Base-by-base conservation (phyloP, 192 early-diverging fungal genomes). In the Linnemannia schmuckeri region DNA sequence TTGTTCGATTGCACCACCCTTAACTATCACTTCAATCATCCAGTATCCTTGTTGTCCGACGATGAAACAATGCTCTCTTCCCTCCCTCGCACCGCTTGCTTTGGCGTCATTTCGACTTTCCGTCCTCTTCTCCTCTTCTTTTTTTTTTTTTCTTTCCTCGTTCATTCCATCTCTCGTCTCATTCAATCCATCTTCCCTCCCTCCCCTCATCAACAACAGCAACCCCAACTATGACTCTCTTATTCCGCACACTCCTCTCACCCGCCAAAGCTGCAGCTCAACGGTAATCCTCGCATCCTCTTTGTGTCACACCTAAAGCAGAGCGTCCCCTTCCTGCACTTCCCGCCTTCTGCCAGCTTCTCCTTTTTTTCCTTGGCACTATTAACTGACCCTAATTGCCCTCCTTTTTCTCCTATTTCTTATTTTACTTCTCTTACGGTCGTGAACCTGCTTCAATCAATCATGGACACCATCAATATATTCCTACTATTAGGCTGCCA, bases 231-330 rank as follows among this genome's bases (percentile, higher is more conserved):
- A 52, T 75, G 7, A 54, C 72, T 12, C 42, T 66, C 61, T 61
- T 81, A 66, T 33, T 66, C 38, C 79, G 79, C 74, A 75, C 66
- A 55, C 38, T 82, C 13, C 41, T 76, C n/a, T 82, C 74, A 63
- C 74, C 80, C 22, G 46, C 66, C 46, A 76, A 44, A 41, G 80
- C 69, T 69, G 74, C 80, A 70, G 47, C 57, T 38, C 72, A 75
- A 74, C 72, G 72, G 79, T 80, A 80, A 57, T 63, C 46, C 6
- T 54, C 22, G 4, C 33, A 22, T 20, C 24, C 73, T 47, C 8
- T 18, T 41, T 54, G 55, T 47, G 47, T 37, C 33, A 76, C 54
- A 41, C 13, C 61, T 13, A 3, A 52, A 52, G 49, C 18, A 22
- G 20, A 52, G 49, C 49, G 5, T 24, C 55, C 22, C 55, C 54